Percentiles rank a stretch among this genome's conserved stretches.
Evolutionary conservation across 192 early-diverging fungal species (phyloP).

Genomic region (Chytriomyces confervae): DNA sequence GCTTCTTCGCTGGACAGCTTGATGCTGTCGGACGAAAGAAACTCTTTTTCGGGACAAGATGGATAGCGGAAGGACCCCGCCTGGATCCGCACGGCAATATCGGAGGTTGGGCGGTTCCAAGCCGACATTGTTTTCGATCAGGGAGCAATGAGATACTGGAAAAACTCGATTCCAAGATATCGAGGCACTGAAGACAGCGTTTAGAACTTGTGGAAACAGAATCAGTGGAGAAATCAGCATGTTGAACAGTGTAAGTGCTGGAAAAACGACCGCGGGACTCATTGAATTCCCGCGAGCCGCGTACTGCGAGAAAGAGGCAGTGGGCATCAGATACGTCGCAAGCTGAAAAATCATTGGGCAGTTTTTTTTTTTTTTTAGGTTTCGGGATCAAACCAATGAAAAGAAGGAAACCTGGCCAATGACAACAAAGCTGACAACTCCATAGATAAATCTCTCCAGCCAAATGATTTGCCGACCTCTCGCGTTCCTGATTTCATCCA

Average conservation of each 20-base stretch:
- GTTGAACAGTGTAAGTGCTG: slow-evolving; percentile 41
- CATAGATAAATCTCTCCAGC: slow-evolving; percentile 11
- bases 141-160: slow-evolving; percentile 58
- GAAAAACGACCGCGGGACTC: slow-evolving; percentile 39
- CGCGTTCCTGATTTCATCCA: neutral
- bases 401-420: slow-evolving; percentile 15
- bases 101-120: neutral
- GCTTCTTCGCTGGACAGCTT: neutral
- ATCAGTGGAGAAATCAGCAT: slow-evolving; percentile 43
- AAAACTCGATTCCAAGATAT: slow-evolving; percentile 44
- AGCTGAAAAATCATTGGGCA: neutral
- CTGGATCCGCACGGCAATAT: slow-evolving; percentile 52
- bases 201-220: neutral
- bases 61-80: slow-evolving; percentile 63
- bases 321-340: slow-evolving; percentile 14
- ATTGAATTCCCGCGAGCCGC: slow-evolving; percentile 6
- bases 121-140: slow-evolving; percentile 44
- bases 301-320: slow-evolving; percentile 36
- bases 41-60: slow-evolving; percentile 35
- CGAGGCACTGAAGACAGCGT: neutral
- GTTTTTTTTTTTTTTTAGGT: no score
- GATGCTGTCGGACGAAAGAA: neutral
- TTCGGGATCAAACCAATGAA: no score
- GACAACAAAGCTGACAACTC: slow-evolving; percentile 32
- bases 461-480: slow-evolving; percentile 26